Evolutionary conservation across 177 flowering plant genomes (phyloP).

Genomic region (Tripterygium wilfordii): DNA sequence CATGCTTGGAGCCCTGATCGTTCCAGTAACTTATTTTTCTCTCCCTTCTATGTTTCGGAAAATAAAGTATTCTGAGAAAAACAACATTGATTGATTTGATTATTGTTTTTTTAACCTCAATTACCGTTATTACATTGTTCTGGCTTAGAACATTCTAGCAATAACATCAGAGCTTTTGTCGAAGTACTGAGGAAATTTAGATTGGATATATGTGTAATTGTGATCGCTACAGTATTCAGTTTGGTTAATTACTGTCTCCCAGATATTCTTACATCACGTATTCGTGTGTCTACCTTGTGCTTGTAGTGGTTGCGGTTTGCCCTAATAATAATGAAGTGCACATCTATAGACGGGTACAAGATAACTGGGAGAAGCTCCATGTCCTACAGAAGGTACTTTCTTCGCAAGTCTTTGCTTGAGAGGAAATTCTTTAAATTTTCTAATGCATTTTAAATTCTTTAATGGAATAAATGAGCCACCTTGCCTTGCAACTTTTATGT

Average conservation of each 20-base stretch:
- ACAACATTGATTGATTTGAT: too few relatives aligned
- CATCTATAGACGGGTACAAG: slow-evolving; percentile 49
- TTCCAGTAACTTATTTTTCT: slow-evolving; percentile 42
- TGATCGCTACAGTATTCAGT: too few relatives aligned
- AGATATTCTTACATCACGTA: background rate
- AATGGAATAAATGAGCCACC: too few relatives aligned
- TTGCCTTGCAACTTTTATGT: too few relatives aligned
- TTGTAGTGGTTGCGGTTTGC: slow-evolving; percentile 83
- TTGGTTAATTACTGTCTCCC: background rate
- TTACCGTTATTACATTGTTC: background rate
- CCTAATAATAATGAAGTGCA: slow-evolving; percentile 91
- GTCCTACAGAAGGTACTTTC: slow-evolving; percentile 72
- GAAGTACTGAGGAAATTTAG: too few relatives aligned
- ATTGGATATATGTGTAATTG: too few relatives aligned
- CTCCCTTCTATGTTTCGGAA: background rate
- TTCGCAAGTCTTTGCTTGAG: background rate
- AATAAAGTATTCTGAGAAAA: background rate
- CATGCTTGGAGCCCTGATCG: slow-evolving; percentile 96
- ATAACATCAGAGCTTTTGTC: too few relatives aligned
- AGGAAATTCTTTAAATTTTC: too few relatives aligned
- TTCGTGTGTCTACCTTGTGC: background rate
- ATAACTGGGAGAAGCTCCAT: slow-evolving; percentile 84
- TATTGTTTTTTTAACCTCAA: background rate
- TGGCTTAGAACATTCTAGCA: background rate
- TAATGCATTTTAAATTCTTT: too few relatives aligned